Base-by-base conservation (phyloP, 768 basidiomycete species). In the Psilocybe subaeruginosa region DNA sequence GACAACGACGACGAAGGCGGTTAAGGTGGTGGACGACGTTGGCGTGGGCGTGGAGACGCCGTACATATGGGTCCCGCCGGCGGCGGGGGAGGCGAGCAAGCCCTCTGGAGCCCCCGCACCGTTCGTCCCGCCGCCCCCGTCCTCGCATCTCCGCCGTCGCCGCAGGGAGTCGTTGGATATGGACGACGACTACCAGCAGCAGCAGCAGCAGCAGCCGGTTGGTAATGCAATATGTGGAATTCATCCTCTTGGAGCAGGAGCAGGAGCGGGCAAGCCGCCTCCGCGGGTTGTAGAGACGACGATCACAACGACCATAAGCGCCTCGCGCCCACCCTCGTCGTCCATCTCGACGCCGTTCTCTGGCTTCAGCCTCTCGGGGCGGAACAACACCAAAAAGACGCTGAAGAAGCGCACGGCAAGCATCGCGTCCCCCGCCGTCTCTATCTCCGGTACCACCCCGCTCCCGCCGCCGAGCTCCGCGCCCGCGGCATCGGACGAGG, bases 31-130 rank as follows among this genome's bases (percentile, higher is more conserved):
- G 23, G 23, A 23, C 23, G 23, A 2, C 23, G 54, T 35, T 57
- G 63, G 56, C 48, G 19, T 46, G 53, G 60, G 56, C 16, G 57
- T 57, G n/a, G 64, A 65, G 29, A 64, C 50, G 31, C 66, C 68
- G 35, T 67, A 62, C 43, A 69, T 64, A 66, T 69, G 66, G 68
- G 60, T 65, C 14, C 66, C 68, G 30, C 2, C 23, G 23, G 23
- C 23, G 23, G 23, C 2, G 23, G 23, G 23, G 23, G 23, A 23
- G 23, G 55, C 53, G 29, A 63, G 60, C 51, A 62, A 56, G 45
- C 62, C 68, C 3, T 50, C 62, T 11, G 64, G 59, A 2, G 30
- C 62, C 7, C 58, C 62, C 16, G 54, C 62, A 3, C 54, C 66
- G 1, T 58, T 68, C 37, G 56, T 65, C 8, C 59, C 63, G 8